Conservation (phyloP, 257 asterid genomes). For the Phtheirospermum japonicum region DNA sequence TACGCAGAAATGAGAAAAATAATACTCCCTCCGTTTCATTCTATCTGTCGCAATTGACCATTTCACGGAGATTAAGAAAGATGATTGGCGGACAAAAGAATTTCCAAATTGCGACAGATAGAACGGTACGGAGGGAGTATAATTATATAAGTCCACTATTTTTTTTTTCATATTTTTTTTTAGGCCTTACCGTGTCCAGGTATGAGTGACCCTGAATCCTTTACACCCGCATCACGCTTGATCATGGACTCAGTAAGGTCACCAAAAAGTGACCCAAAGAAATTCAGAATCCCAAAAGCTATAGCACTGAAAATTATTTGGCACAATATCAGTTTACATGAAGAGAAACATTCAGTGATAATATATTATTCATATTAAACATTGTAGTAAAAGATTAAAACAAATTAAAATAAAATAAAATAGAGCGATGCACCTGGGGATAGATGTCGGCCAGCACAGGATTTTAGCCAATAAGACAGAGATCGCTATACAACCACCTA, state of each 20-base stretch:
- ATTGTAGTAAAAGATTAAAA: not conserved
- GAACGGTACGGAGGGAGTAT: too few relatives aligned
- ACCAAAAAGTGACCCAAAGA: conserved; percentile 92
- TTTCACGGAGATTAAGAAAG: too few relatives aligned
- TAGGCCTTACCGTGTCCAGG: conserved; percentile 89
- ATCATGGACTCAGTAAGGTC: conserved; percentile 94
- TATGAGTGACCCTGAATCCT: conserved; percentile 96
- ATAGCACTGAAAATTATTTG: conserved; percentile 54
- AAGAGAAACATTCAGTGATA: not conserved
- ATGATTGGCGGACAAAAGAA: too few relatives aligned
- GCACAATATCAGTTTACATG: conserved; percentile 21
- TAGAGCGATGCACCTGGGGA: conserved; percentile 47
- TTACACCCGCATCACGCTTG: conserved; percentile 99
- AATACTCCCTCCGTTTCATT: too few relatives aligned
- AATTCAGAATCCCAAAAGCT: conserved; percentile 77
- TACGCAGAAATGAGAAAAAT: not conserved
- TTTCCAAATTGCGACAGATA: too few relatives aligned
- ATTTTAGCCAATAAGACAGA: conserved; percentile 67
- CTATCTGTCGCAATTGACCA: too few relatives aligned
- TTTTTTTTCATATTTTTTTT: too few relatives aligned
- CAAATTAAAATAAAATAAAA: conserved; percentile 1
- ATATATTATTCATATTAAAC: conserved; percentile 17
- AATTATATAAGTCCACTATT: too few relatives aligned
- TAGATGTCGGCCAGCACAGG: conserved; percentile 74
- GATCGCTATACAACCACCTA: conserved; percentile 80